Base-by-base conservation (phyloP, 352 stramenopile species). In the Globisporangium cylindrosporum region DNA sequence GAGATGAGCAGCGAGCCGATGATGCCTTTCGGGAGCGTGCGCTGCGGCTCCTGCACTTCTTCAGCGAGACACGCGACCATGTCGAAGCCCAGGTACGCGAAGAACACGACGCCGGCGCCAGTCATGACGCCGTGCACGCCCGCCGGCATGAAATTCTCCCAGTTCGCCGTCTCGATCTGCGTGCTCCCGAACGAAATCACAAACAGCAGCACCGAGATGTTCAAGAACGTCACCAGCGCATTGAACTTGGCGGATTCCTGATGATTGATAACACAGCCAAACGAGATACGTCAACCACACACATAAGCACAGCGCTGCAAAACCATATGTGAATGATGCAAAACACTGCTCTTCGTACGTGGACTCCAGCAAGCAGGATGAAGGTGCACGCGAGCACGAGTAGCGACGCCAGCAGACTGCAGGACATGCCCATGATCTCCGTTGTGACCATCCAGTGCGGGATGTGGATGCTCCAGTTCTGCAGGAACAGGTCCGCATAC, bases 241-340 rank as follows among this genome's bases (percentile, higher is more conserved):
- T 98, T 98, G 71, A 98, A 97, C 63, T 88, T 93, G 66, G 89
- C 84, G n/a, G 88, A 96, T 84, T 98, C 93, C 84, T 97, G 73
- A 27, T 51, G 5, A 62, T 38, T 6, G 4, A 22, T 27, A 20
- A 27, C 34, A 29, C 41, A 49, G 15, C 27, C 2, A 53, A 27
- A n/a, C 14, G 18, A 27, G 18, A 46, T 22, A 53, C 6, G n/a
- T 64, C 64, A 68, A 5, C n/a, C 32, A 43, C 6, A 38, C 6
- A 38, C 38, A 60, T 25, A 58, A 68, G 25, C n/a, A 29, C 32
- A 14, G 51, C 2, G 1, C 55, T 46, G 32, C 38, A 62, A 9
- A 34, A 3, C 8, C 20, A n/a, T 12, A 53, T 24, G 36, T 25
- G 6, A 46, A 53, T 10, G 32, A 63, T 58, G 51, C 3, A 36